phyloP scores from a whole-genome alignment of 768 basidiomycete genomes.

The Sporobolomyces pararoseus region DNA sequence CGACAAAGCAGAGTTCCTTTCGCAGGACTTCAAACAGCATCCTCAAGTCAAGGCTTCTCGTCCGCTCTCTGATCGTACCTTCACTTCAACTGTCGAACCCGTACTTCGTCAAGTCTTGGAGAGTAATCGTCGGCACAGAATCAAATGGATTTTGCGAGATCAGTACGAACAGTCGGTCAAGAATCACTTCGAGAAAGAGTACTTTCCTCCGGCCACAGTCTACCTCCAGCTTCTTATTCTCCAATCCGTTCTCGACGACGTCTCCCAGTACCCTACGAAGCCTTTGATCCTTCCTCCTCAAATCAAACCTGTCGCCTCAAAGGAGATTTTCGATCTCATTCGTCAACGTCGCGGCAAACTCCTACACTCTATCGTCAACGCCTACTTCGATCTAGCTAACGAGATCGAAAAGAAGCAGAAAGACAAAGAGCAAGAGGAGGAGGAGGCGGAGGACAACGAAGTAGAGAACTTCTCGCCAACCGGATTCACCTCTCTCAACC shows the following conservation, averaged over 20 bases:
- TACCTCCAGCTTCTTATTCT: not conserved
- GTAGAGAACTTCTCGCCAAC: too few relatives aligned
- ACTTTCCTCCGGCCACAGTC: not conserved
- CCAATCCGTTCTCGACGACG: not conserved
- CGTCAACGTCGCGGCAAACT: not conserved
- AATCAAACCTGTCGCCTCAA: not conserved
- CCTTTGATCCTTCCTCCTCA: not conserved
- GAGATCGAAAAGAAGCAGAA: too few relatives aligned
- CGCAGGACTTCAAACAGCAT: not conserved
- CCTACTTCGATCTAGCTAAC: not conserved
- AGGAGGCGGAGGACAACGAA: too few relatives aligned
- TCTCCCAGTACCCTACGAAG: not conserved
- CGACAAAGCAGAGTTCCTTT: not conserved
- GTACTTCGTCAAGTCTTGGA: not conserved
- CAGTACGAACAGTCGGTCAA: not conserved
- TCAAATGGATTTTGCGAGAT: not conserved
- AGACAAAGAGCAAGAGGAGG: too few relatives aligned
- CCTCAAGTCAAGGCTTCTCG: not conserved
- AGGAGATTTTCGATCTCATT: not conserved
- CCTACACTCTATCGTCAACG: not conserved
- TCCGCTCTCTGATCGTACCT: not conserved
- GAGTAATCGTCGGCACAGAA: not conserved
- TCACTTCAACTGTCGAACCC: not conserved
- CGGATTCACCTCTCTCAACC: too few relatives aligned
- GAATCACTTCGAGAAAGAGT: not conserved